A percentile compares a stretch with the other conserved stretches of the same genome.
Evolutionary conservation across 139 green algal genomes (phyloP).

Genomic region (Auxenochlorella protothecoides): DNA sequence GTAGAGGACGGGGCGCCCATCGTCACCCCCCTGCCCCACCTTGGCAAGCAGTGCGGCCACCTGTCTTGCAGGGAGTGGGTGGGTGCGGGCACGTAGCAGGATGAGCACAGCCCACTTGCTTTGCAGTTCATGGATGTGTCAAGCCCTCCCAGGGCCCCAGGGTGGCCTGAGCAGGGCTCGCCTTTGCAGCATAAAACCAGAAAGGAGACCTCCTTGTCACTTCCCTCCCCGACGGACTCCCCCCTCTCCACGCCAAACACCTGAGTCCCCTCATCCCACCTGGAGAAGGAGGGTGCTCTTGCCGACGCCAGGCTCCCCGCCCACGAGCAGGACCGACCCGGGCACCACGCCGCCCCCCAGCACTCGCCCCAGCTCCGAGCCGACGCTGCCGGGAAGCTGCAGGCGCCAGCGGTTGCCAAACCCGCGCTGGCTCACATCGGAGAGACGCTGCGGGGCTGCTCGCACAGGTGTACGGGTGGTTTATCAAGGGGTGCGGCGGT

Average conservation of each 20-base stretch:
- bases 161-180: too few species aligned
- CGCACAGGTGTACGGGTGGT: not conserved
- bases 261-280: conserved; percentile 21
- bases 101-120: too few species aligned
- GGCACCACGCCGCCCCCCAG: conserved; percentile 86
- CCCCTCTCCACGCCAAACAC: not conserved
- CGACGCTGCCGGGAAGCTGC: conserved; percentile 29
- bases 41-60: conserved; percentile 7
- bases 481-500: not conserved
- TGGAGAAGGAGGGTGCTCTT: conserved; percentile 94
- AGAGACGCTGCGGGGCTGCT: conserved; percentile 33
- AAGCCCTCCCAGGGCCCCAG: too few species aligned
- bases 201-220: not conserved
- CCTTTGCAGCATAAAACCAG: too few species aligned
- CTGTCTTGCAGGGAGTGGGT: not conserved
- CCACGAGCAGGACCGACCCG: conserved; percentile 79
- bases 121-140: too few species aligned
- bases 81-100: too few species aligned
- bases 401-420: conserved; percentile 31
- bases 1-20: conserved; percentile 52
- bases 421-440: conserved; percentile 16
- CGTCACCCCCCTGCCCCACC: conserved; percentile 3
- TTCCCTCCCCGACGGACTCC: not conserved
- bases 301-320: conserved; percentile 90
- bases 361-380: conserved; percentile 65